phyloP scores from a whole-genome alignment of 345 rosid genomes.

The Melaleuca alternifolia region DNA sequence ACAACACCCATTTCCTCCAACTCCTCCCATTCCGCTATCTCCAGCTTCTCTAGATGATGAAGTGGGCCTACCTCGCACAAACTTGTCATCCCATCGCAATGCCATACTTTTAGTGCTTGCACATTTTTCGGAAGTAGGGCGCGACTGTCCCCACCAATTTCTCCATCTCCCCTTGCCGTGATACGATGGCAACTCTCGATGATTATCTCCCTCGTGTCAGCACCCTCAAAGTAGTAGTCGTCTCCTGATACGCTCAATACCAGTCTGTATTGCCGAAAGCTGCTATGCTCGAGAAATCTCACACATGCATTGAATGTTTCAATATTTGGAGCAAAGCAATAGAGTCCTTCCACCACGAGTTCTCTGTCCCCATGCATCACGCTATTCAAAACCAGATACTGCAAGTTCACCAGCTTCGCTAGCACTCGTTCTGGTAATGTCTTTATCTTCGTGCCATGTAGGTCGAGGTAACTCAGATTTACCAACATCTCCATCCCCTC shows the following conservation, averaged over 20 bases:
- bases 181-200: neutral
- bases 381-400: neutral
- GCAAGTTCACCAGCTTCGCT: neutral
- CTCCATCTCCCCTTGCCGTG: too few relatives aligned
- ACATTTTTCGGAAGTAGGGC: rapidly evolving
- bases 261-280: rapidly evolving
- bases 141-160: too few relatives aligned
- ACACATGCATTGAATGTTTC: neutral
- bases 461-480: neutral
- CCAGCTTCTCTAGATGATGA: neutral
- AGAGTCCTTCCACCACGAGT: neutral
- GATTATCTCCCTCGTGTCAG: neutral
- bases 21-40: rapidly evolving
- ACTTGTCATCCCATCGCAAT: neutral
- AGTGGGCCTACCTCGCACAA: neutral
- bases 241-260: rapidly evolving
- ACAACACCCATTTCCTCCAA: neutral
- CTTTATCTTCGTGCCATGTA: rapidly evolving
- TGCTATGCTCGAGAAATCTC: neutral
- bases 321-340: rapidly evolving
- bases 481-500: conserved; percentile 3
- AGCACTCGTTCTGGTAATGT: neutral
- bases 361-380: rapidly evolving
- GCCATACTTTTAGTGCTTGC: rapidly evolving
- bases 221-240: rapidly evolving